Evolutionary conservation across 768 basidiomycete species (phyloP).

Genomic region (Lactifluus subvellereus): DNA sequence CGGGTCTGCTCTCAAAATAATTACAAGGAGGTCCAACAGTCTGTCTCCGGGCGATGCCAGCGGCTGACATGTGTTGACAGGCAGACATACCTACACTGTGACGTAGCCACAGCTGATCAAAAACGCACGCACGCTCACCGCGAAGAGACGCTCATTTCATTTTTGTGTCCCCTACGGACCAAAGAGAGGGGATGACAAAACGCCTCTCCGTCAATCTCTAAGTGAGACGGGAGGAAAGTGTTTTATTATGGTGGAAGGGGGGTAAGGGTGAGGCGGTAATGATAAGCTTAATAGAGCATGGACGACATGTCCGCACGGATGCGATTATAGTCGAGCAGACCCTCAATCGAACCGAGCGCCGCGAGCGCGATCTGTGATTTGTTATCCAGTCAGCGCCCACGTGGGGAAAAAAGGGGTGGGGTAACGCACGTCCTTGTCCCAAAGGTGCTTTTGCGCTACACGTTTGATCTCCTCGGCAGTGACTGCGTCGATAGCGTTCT

Average conservation of each 20-base stretch:
- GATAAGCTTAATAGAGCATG: conserved; percentile 50
- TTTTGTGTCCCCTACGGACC: conserved; percentile 5
- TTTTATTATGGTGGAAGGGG: background rate
- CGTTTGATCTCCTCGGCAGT: conserved; percentile 84
- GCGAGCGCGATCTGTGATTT: conserved; percentile 67
- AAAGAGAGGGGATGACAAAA: background rate
- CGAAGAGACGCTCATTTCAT: background rate
- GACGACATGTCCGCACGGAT: conserved; percentile 80
- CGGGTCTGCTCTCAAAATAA: background rate
- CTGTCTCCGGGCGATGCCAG: background rate
- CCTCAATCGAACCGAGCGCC: conserved; percentile 85
- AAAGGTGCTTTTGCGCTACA: conserved; percentile 92
- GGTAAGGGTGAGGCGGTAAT: background rate
- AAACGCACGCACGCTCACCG: background rate
- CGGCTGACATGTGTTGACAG: background rate
- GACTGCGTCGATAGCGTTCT: conserved; percentile 87
- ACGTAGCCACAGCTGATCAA: background rate
- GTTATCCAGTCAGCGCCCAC: background rate
- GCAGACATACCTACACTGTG: background rate
- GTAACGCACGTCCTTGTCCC: conserved; percentile 84
- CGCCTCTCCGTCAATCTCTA: conserved; percentile 8
- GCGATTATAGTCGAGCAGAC: conserved; percentile 92
- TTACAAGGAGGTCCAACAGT: background rate
- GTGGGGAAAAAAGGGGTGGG: conserved; percentile 1
- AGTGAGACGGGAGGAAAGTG: background rate